Conservation (phyloP, 176 grass and related monocot species). For the Triticum aestivum region DNA sequence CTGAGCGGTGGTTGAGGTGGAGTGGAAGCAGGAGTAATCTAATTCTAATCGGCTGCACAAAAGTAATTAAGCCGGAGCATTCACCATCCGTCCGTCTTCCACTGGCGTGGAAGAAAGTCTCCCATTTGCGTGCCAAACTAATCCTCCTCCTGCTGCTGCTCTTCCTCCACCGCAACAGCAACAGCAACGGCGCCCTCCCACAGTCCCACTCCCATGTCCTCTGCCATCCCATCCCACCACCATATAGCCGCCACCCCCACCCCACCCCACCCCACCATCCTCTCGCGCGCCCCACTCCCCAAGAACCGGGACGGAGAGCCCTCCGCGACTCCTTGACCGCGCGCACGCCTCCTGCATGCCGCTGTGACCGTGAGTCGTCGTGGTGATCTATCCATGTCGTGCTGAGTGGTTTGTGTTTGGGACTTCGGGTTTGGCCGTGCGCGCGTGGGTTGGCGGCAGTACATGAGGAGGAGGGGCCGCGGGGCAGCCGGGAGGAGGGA, state of each 20-base stretch:
- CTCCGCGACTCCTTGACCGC: conserved; percentile 1
- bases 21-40: conserved; percentile 23
- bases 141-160: conserved; percentile 25
- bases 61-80: background rate
- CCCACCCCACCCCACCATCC: background rate
- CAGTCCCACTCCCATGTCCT: background rate
- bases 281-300: background rate
- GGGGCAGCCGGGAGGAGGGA: conserved; percentile 38
- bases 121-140: conserved; percentile 61
- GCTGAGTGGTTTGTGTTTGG: background rate
- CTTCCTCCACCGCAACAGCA: conserved; percentile 25
- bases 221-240: conserved; percentile 10
- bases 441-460: conserved; percentile 18
- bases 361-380: background rate
- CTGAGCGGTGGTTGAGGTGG: background rate
- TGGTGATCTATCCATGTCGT: background rate
- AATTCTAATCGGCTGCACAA: background rate
- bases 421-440: background rate
- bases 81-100: conserved; percentile 20
- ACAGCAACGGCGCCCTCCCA: background rate
- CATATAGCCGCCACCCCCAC: conserved; percentile 35
- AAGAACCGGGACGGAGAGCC: conserved; percentile 36
- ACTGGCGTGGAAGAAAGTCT: conserved; percentile 63
- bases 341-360: conserved; percentile 5
- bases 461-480: conserved; percentile 43